phyloP scores from a whole-genome alignment of 192 early-diverging fungal genomes.

The Coemansia sp. region DNA sequence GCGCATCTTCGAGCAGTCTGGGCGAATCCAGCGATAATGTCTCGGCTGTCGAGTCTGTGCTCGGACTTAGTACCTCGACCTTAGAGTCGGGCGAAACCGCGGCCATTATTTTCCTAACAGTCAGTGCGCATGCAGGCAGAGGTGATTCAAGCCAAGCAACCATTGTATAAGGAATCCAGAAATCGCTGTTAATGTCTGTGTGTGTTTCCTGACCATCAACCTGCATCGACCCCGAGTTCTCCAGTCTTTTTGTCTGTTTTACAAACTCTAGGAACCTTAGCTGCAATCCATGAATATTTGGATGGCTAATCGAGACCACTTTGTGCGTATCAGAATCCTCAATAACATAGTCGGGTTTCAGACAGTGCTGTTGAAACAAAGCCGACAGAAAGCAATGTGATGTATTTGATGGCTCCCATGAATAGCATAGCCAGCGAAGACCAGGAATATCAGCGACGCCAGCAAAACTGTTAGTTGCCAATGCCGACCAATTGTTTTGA shows the following conservation, averaged over 20 bases:
- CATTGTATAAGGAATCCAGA: slow-evolving; percentile 38
- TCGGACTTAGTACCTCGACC: neutral
- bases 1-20: slow-evolving; percentile 46
- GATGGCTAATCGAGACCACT: slow-evolving; percentile 25
- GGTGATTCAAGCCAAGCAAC: slow-evolving; percentile 32
- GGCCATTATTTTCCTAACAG: slow-evolving; percentile 36
- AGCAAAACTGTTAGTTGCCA: slow-evolving; percentile 14
- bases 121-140: slow-evolving; percentile 43
- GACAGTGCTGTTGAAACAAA: slow-evolving; percentile 22
- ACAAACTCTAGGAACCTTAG: slow-evolving; percentile 34
- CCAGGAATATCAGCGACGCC: slow-evolving; percentile 14
- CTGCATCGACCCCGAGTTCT: slow-evolving; percentile 9
- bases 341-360: slow-evolving; percentile 12
- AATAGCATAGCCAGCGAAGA: slow-evolving; percentile 36
- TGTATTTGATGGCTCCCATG: slow-evolving; percentile 37
- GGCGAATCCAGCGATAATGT: slow-evolving; percentile 23
- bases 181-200: neutral
- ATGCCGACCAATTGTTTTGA: slow-evolving; percentile 9
- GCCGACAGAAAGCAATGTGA: slow-evolving; percentile 37
- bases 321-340: slow-evolving; percentile 27
- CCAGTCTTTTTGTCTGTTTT: neutral
- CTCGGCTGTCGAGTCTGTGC: neutral
- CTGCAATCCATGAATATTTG: slow-evolving; percentile 30
- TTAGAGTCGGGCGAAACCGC: slow-evolving; percentile 5
- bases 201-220: slow-evolving; percentile 9